A percentile compares a stretch with the other conserved stretches of the same genome.
Conservation (phyloP, 768 basidiomycete genomes). For the Candolleomyces aberdarensis region DNA sequence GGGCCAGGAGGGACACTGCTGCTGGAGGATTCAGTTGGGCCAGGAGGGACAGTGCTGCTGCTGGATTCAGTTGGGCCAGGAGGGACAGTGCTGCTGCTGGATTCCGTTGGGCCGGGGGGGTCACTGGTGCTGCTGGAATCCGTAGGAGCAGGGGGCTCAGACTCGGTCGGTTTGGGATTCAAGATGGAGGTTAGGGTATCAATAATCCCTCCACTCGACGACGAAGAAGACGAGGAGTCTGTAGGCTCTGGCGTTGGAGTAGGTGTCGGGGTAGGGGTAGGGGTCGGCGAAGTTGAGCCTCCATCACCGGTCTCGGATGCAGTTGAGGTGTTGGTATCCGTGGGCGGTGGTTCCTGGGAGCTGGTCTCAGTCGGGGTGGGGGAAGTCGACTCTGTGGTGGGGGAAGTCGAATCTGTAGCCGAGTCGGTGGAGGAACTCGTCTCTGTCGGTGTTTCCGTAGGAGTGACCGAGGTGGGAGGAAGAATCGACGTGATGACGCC, state of each 20-base stretch:
- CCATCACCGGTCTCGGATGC: too few relatives aligned
- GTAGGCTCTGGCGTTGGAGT: too few relatives aligned
- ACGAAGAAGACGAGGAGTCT: too few relatives aligned
- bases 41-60: too few relatives aligned
- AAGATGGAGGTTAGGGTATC: neutral
- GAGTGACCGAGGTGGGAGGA: conserved; percentile 10
- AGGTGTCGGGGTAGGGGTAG: too few relatives aligned
- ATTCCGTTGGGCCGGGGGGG: neutral
- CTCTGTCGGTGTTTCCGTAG: neutral
- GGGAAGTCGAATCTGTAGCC: too few relatives aligned
- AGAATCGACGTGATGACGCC: neutral
- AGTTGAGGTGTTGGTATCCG: too few relatives aligned
- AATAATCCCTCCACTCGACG: neutral
- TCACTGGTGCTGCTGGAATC: neutral
- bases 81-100: too few relatives aligned
- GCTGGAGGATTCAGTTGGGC: neutral
- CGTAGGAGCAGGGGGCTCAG: neutral
- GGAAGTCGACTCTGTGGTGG: too few relatives aligned
- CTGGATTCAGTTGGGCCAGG: too few relatives aligned
- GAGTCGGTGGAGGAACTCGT: neutral
- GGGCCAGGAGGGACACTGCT: neutral
- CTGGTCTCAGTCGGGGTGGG: neutral
- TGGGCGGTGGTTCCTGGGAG: too few relatives aligned
- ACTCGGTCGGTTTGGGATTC: neutral
- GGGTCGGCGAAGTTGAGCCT: too few relatives aligned